Percentiles rank a stretch among this genome's conserved stretches.
These are phyloP conservation scores for Solanum pennellii DNA, from an alignment of 257 asterid species.

Conservation along the genomic window DNA sequence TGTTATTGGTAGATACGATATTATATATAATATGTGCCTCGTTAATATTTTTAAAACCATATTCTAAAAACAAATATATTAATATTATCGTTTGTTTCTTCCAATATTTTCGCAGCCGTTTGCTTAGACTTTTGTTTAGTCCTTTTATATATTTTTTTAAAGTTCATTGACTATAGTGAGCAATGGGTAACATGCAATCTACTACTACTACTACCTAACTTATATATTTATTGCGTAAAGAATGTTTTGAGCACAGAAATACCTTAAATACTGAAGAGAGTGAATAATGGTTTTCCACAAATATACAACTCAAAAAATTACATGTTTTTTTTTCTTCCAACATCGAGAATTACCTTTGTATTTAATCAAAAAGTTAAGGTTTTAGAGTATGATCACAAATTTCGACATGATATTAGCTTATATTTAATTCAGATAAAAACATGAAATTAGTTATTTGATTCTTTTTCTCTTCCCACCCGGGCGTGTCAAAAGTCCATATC, in stretches of 20 bases:
- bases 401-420: not conserved
- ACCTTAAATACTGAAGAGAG: not conserved
- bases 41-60: not conserved
- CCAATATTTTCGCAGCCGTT: not conserved
- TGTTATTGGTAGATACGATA: conserved; percentile 38
- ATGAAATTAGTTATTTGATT: not conserved
- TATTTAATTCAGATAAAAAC: too few relatives aligned
- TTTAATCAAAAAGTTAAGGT: not conserved
- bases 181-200: not conserved
- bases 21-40: not conserved
- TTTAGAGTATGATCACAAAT: not conserved
- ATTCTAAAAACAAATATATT: not conserved
- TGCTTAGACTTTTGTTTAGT: not conserved
- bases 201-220: not conserved
- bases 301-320: not conserved
- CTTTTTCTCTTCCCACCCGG: not conserved
- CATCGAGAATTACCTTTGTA: not conserved
- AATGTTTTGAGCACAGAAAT: not conserved
- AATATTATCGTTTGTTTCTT: not conserved
- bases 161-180: not conserved
- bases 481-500: too few relatives aligned
- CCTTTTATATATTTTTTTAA: not conserved
- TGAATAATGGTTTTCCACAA: not conserved
- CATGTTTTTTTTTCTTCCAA: not conserved
- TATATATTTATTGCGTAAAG: not conserved